Percentiles rank a stretch among this genome's conserved stretches.
Conservation (phyloP, 305 asterid genomes). For the Fraxinus xanthoxyloides region DNA sequence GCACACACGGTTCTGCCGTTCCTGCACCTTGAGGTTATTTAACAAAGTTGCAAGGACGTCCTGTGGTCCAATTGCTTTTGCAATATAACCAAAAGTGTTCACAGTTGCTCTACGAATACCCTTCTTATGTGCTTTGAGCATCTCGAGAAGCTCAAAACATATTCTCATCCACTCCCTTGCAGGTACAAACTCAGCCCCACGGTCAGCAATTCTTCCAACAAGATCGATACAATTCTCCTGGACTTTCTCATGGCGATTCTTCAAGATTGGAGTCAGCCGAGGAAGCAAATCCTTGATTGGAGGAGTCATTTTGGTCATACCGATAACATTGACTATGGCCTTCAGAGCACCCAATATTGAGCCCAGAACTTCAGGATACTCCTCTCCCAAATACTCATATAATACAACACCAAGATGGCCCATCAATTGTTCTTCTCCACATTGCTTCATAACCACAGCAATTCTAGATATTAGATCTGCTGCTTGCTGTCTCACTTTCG, state of each 20-base stretch:
- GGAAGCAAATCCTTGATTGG: conserved; percentile 96
- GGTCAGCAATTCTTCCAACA: conserved; percentile 93
- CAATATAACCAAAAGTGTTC: conserved; percentile 90
- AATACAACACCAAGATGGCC: conserved; percentile 94
- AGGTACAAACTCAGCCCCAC: conserved; percentile 93
- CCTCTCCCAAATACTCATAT: conserved; percentile 92
- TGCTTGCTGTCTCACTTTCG: conserved; percentile 94
- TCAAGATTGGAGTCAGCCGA: conserved; percentile 84
- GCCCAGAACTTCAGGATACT: conserved; percentile 92
- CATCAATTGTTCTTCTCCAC: conserved; percentile 90
- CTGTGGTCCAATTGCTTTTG: conserved; percentile 96
- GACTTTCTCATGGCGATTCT: conserved; percentile 93
- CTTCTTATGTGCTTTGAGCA: conserved; percentile 97
- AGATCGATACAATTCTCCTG: conserved; percentile 96
- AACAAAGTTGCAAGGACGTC: conserved; percentile 89
- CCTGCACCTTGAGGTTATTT: conserved; percentile 93
- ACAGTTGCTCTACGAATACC: conserved; percentile 96
- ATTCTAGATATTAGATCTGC: conserved; percentile 89
- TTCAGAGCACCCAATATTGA: conserved; percentile 91
- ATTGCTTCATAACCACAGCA: conserved; percentile 94
- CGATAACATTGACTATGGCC: conserved; percentile 92
- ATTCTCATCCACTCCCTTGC: conserved; percentile 99
- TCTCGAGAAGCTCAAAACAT: conserved; percentile 94
- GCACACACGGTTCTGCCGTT: conserved; percentile 96
- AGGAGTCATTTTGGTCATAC: conserved; percentile 98